Evolutionary conservation across 768 basidiomycete species (phyloP).

Genomic region (Flagelloscypha sp.): DNA sequence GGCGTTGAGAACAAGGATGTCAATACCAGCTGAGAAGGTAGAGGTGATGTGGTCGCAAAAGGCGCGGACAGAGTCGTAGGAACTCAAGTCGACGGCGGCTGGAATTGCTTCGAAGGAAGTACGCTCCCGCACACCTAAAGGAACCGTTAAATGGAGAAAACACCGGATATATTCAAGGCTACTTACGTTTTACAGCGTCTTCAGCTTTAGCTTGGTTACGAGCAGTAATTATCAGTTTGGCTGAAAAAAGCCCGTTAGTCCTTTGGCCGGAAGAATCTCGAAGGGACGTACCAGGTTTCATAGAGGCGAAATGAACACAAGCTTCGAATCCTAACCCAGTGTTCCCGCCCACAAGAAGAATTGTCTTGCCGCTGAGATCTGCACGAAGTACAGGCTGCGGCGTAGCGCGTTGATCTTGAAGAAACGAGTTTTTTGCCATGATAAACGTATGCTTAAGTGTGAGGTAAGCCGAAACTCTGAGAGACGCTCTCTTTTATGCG

Average conservation of each 20-base stretch:
- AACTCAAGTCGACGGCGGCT: neutral
- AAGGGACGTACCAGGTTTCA: too few species aligned
- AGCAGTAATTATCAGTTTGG: slow-evolving; percentile 30
- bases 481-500: too few species aligned
- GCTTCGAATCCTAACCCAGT: slow-evolving; percentile 42
- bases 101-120: too few species aligned
- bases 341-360: slow-evolving; percentile 47
- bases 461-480: too few species aligned
- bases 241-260: too few species aligned
- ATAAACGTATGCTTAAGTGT: too few species aligned
- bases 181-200: slow-evolving; percentile 27
- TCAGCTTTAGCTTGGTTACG: slow-evolving; percentile 27
- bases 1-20: slow-evolving; percentile 18
- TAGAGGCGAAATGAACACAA: slow-evolving; percentile 34
- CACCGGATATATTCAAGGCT: neutral
- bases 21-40: neutral
- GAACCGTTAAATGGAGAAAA: neutral
- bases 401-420: slow-evolving; percentile 13
- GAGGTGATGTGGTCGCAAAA: neutral
- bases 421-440: too few species aligned
- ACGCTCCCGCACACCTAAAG: too few species aligned
- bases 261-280: too few species aligned
- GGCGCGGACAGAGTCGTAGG: neutral
- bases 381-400: slow-evolving; percentile 23
- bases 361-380: slow-evolving; percentile 36